Conservation (phyloP, 495 filamentous ascomycete genomes). For the Apiosordaria backusii region DNA sequence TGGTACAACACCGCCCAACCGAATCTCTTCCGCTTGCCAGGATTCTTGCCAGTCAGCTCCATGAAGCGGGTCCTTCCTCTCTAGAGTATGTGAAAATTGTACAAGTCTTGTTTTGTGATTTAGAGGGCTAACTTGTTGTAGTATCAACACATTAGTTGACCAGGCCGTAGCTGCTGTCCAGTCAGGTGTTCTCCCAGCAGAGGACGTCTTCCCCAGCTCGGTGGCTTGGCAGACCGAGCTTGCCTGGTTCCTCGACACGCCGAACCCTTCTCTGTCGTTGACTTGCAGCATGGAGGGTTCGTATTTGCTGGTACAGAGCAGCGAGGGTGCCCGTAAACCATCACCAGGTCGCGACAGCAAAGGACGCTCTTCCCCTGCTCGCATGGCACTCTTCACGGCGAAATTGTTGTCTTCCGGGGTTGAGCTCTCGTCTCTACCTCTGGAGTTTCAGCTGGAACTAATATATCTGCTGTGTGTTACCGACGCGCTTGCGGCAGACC, state of each 20-base stretch:
- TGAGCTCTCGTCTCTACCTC: conserved; percentile 28
- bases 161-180: conserved; percentile 34
- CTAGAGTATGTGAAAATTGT: conserved; percentile 22
- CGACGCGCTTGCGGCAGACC: conserved; percentile 41
- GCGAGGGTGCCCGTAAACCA: conserved; percentile 23
- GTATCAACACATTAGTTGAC: conserved; percentile 43
- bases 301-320: conserved; percentile 57
- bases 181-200: conserved; percentile 18
- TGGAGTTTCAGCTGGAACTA: conserved; percentile 36
- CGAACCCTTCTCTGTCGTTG: conserved; percentile 63
- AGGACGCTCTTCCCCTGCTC: conserved; percentile 66
- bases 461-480: conserved; percentile 42
- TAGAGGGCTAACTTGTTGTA: not conserved
- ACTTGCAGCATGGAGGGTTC: conserved; percentile 67
- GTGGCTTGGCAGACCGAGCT: conserved; percentile 47
- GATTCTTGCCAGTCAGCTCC: conserved; percentile 43
- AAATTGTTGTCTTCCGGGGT: conserved; percentile 47
- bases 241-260: conserved; percentile 55
- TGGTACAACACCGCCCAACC: conserved; percentile 34
- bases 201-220: conserved; percentile 43
- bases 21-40: conserved; percentile 31
- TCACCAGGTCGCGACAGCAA: conserved; percentile 53
- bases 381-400: conserved; percentile 66
- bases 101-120: not conserved
- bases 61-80: conserved; percentile 36